Base-by-base conservation (phyloP, 768 basidiomycete genomes). In the Mycena pura region DNA sequence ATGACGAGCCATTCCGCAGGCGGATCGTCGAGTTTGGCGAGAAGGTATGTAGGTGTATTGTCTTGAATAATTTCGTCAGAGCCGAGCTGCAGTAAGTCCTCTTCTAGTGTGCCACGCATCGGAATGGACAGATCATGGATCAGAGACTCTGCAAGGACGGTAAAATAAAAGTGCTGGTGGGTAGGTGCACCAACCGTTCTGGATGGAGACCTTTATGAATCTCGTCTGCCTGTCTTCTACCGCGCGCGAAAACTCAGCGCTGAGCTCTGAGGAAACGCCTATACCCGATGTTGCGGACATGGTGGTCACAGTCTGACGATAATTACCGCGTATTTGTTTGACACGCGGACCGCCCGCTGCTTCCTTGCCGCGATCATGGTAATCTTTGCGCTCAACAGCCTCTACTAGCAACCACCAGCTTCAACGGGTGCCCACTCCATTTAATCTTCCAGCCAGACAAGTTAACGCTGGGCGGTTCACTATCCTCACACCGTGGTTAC, bases 251-350 rank as follows among this genome's bases (percentile, higher is more conserved):
- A 93, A 92, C 19, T 71, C 73, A 3, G 79, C 72, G 3, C 79
- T 68, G 45, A 94, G 84, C 46, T 88, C 84, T 48, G 78, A 75
- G 15, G 89, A 85, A 51, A 86, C 81, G 32, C 75, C 73, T 68
- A 94, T 93, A 24, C 90, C 91, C 63, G 90, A 92, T 6, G 82
- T 82, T 38, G 90, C 84, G 47, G 89, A 87, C 92, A 94, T 93
- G 74, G 60, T 65, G 63, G 66, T 49, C 45, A 54, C 57, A 39
- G 61, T 31, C 10, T n/a, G n/a, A n/a, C n/a, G 6, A 31, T 27
- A 24, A n/a, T 9, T 19, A n/a, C n/a, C 45, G 29, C 34, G 47
- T 44, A 32, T 55, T 48, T 54, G 38, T 49, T 50, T 45, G 61
- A 34, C 21, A 22, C 32, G 9, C n/a, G 15, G n/a, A n/a, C n/a